These are phyloP conservation scores for Vanderwaltozyma polyspora DNA, from an alignment of 805 yeast species.

Conservation along the genomic window DNA sequence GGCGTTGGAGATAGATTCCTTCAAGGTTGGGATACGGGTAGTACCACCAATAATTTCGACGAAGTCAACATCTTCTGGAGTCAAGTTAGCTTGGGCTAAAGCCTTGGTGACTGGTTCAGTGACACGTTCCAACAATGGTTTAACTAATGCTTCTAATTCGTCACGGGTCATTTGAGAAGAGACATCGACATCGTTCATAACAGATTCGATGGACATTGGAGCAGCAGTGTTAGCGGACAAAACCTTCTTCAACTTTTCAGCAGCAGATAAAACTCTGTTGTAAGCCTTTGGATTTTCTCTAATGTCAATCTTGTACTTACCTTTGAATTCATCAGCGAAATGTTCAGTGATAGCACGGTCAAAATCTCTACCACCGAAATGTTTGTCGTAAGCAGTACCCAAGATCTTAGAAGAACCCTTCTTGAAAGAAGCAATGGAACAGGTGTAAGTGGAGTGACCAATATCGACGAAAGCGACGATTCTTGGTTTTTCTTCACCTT, in stretches of 20 bases:
- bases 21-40: conserved; percentile 90
- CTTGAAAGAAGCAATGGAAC: conserved; percentile 78
- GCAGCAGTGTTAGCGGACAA: conserved; percentile 90
- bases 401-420: conserved; percentile 90
- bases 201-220: conserved; percentile 87
- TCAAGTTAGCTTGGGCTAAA: conserved; percentile 63
- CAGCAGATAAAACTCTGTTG: conserved; percentile 80
- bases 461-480: conserved; percentile 88
- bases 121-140: conserved; percentile 69
- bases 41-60: conserved; percentile 96
- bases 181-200: conserved; percentile 94
- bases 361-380: conserved; percentile 95
- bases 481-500: conserved; percentile 61
- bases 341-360: conserved; percentile 88
- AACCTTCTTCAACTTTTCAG: conserved; percentile 89
- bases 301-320: conserved; percentile 87
- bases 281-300: conserved; percentile 86
- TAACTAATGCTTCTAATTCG: conserved; percentile 78
- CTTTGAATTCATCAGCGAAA: conserved; percentile 82
- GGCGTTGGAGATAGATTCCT: conserved; percentile 63
- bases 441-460: conserved; percentile 92
- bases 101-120: conserved; percentile 71
- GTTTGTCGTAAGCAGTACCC: conserved; percentile 84
- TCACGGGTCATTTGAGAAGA: conserved; percentile 79
- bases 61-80: conserved; percentile 65